phyloP scores from a whole-genome alignment of 176 grass and related monocot genomes.

The Aechmea fasciata region DNA sequence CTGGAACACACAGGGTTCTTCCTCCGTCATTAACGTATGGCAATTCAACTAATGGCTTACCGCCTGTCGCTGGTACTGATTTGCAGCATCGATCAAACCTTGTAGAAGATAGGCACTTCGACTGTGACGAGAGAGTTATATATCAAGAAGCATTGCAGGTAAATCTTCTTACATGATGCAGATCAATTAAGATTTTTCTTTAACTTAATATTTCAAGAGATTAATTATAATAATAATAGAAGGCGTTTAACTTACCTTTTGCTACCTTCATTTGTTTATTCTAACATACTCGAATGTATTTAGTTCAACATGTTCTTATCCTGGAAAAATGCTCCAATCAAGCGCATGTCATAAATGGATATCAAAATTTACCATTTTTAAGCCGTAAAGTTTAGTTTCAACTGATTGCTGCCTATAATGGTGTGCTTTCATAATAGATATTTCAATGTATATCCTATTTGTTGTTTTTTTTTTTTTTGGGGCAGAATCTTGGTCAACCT shows the following conservation, averaged over 20 bases:
- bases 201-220: neutral
- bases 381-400: constrained; percentile 7
- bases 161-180: constrained; percentile 16
- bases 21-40: constrained; percentile 40
- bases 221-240: constrained; percentile 17
- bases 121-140: constrained; percentile 67
- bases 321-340: neutral
- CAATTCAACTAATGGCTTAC: constrained; percentile 25
- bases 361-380: neutral
- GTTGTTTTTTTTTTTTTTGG: constrained; percentile 14
- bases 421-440: constrained; percentile 15
- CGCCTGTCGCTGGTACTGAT: constrained; percentile 29
- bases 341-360: neutral
- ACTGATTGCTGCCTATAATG: constrained; percentile 6
- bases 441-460: constrained; percentile 20
- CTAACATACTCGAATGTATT: neutral
- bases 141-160: constrained; percentile 97
- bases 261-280: neutral
- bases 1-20: constrained; percentile 41
- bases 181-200: constrained; percentile 13
- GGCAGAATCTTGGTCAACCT: constrained; percentile 63
- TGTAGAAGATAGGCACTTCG: constrained; percentile 44
- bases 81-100: constrained; percentile 36
- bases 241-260: constrained; percentile 4
- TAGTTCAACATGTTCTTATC: neutral